These are phyloP conservation scores for Desmodesmus armatus DNA, from an alignment of 139 green algal genomes.

Conservation along the genomic window DNA sequence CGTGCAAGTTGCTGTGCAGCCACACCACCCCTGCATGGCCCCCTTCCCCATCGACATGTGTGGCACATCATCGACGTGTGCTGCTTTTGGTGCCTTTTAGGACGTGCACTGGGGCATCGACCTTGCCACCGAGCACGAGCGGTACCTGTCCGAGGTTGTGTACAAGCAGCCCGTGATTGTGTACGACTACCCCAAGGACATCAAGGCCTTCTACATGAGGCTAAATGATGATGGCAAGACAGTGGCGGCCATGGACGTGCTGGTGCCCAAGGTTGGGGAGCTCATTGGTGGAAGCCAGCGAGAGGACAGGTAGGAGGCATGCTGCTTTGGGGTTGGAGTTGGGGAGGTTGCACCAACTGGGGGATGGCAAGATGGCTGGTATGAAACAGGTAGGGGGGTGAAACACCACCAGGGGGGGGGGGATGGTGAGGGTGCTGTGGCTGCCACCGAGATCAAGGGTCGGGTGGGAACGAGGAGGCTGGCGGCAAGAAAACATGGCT, in stretches of 20 bases:
- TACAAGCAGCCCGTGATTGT: slow-evolving; percentile 97
- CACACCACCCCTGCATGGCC: too few species aligned
- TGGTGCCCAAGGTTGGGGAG: slow-evolving; percentile 96
- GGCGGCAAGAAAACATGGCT: too few species aligned
- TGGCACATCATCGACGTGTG: too few species aligned
- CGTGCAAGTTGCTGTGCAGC: too few species aligned
- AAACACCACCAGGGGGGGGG: too few species aligned
- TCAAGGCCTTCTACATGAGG: slow-evolving; percentile 98
- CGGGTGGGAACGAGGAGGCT: too few species aligned
- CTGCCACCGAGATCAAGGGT: too few species aligned
- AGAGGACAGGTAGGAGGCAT: slow-evolving; percentile 79
- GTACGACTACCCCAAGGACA: slow-evolving; percentile 92
- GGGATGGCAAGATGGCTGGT: too few species aligned
- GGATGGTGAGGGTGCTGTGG: too few species aligned
- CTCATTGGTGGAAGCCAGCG: slow-evolving; percentile 93
- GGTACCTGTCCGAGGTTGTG: slow-evolving; percentile 93
- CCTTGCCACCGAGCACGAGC: slow-evolving; percentile 94
- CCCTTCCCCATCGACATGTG: too few species aligned
- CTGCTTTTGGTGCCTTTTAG: background rate
- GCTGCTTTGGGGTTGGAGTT: background rate
- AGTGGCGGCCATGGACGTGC: slow-evolving; percentile 98
- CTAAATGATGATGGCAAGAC: slow-evolving; percentile 97
- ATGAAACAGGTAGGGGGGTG: too few species aligned
- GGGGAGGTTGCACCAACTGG: too few species aligned
- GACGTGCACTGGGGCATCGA: slow-evolving; percentile 93